phyloP scores from a whole-genome alignment of 2,329 filamentous ascomycete genomes.

The Hypomyces rosellus region DNA sequence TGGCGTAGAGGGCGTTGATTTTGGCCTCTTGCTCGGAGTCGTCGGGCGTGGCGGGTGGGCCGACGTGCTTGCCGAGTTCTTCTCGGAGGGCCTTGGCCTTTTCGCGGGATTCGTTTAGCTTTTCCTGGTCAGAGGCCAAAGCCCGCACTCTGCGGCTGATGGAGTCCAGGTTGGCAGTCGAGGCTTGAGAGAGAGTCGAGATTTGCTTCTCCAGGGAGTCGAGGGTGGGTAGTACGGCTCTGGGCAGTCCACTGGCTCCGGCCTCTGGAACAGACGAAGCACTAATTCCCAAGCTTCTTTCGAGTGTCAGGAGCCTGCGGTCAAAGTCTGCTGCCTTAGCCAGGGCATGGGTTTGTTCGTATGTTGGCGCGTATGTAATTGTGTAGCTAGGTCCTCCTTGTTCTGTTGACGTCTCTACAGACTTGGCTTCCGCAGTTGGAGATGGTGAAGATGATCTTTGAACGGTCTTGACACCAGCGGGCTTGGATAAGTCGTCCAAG shows the following conservation, averaged over 20 bases:
- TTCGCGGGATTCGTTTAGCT: slow-evolving; percentile 58
- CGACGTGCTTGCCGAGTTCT: slow-evolving; percentile 42
- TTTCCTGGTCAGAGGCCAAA: slow-evolving; percentile 67
- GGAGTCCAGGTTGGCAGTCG: slow-evolving; percentile 64
- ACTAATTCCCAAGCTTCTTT: slow-evolving; percentile 74
- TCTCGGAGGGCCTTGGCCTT: slow-evolving; percentile 58
- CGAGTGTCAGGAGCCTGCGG: slow-evolving; percentile 67
- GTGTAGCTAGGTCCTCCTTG: slow-evolving; percentile 48
- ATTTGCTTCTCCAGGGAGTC: slow-evolving; percentile 77
- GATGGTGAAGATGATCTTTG: slow-evolving; percentile 12
- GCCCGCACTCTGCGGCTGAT: slow-evolving; percentile 63
- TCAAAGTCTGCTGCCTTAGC: slow-evolving; percentile 85
- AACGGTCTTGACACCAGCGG: slow-evolving; percentile 15
- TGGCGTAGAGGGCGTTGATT: slow-evolving; percentile 85
- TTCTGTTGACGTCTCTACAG: not conserved
- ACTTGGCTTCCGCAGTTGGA: slow-evolving; percentile 17
- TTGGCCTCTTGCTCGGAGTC: slow-evolving; percentile 72
- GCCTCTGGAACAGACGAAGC: slow-evolving; percentile 60
- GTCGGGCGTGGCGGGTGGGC: slow-evolving; percentile 34
- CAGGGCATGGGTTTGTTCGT: slow-evolving; percentile 64
- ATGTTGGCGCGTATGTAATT: slow-evolving; percentile 57
- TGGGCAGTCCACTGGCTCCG: slow-evolving; percentile 48
- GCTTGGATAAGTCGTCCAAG: slow-evolving; percentile 57
- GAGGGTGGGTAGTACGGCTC: slow-evolving; percentile 75
- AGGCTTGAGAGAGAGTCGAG: slow-evolving; percentile 65